phyloP scores from a whole-genome alignment of 2,329 filamentous ascomycete genomes.

The Cladosporium sp. region DNA sequence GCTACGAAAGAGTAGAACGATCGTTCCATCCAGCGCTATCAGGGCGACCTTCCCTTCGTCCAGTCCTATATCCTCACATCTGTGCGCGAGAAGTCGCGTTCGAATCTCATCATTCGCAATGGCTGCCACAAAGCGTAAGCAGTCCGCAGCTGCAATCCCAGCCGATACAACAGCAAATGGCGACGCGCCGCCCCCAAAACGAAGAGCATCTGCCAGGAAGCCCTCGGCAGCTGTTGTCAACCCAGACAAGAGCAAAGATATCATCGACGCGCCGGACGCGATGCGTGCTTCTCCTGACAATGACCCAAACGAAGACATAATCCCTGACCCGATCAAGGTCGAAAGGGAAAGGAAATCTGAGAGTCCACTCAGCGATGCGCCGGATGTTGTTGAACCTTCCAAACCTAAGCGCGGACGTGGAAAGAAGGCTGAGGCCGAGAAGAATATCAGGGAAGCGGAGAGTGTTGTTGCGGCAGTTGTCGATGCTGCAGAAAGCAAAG shows the following conservation, averaged over 20 bases:
- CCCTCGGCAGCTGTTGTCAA: slow-evolving; percentile 26
- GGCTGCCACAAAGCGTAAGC: slow-evolving; percentile 31
- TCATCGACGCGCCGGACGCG: slow-evolving; percentile 45
- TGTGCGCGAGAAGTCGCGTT: neutral
- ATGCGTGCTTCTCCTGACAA: slow-evolving; percentile 47
- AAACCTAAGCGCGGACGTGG: slow-evolving; percentile 27
- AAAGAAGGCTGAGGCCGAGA: slow-evolving; percentile 23
- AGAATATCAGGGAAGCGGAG: slow-evolving; percentile 23
- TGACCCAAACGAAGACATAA: slow-evolving; percentile 35
- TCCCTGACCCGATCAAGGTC: slow-evolving; percentile 29
- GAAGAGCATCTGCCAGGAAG: slow-evolving; percentile 23
- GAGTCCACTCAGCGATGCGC: slow-evolving; percentile 38
- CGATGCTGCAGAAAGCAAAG: slow-evolving; percentile 18
- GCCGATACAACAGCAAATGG: slow-evolving; percentile 21
- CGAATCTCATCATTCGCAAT: slow-evolving; percentile 20
- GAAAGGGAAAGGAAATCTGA: slow-evolving; percentile 28
- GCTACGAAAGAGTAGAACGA: neutral
- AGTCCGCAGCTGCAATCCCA: slow-evolving; percentile 18
- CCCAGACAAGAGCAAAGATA: slow-evolving; percentile 39
- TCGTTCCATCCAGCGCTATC: neutral
- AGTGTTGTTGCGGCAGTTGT: slow-evolving; percentile 21
- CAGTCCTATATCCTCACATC: neutral
- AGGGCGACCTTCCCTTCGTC: neutral
- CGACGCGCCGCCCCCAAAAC: slow-evolving; percentile 23
- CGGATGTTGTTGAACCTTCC: slow-evolving; percentile 34